phyloP scores from a whole-genome alignment of 2,329 filamentous ascomycete genomes.

The Sporothrix inflata region DNA sequence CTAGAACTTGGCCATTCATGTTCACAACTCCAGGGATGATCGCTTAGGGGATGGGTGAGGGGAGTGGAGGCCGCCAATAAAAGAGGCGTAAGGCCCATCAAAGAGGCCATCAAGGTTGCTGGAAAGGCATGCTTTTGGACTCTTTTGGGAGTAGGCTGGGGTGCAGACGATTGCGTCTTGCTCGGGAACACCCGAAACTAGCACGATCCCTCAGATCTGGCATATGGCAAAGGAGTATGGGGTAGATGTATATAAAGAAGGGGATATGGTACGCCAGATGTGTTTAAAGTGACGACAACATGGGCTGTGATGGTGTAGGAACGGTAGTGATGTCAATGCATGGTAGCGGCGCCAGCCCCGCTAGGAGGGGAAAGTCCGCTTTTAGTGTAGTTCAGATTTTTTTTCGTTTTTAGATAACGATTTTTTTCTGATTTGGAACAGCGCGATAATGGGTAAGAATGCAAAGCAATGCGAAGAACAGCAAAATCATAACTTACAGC shows the following conservation, averaged over 20 bases:
- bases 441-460: constrained; percentile 7
- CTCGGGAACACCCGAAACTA: constrained; percentile 32
- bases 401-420: constrained; percentile 24
- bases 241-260: constrained; percentile 7
- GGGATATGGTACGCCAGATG: constrained; percentile 17
- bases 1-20: constrained; percentile 21
- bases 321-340: constrained; percentile 21
- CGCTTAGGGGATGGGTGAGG: background rate
- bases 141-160: background rate
- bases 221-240: background rate
- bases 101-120: constrained; percentile 34
- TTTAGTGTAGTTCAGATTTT: constrained; percentile 31
- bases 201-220: background rate
- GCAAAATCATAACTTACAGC: constrained; percentile 34
- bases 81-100: background rate
- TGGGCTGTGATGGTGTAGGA: constrained; percentile 28
- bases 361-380: constrained; percentile 26
- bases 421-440: constrained; percentile 11
- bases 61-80: constrained; percentile 25
- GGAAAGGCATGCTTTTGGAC: background rate
- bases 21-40: background rate
- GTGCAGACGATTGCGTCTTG: constrained; percentile 12
- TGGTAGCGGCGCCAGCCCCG: constrained; percentile 24
- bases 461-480: background rate
- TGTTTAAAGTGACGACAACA: constrained; percentile 25